These are phyloP conservation scores for Trypanosoma rangeli DNA, from an alignment of 208 protist genomes.

Conservation along the genomic window DNA sequence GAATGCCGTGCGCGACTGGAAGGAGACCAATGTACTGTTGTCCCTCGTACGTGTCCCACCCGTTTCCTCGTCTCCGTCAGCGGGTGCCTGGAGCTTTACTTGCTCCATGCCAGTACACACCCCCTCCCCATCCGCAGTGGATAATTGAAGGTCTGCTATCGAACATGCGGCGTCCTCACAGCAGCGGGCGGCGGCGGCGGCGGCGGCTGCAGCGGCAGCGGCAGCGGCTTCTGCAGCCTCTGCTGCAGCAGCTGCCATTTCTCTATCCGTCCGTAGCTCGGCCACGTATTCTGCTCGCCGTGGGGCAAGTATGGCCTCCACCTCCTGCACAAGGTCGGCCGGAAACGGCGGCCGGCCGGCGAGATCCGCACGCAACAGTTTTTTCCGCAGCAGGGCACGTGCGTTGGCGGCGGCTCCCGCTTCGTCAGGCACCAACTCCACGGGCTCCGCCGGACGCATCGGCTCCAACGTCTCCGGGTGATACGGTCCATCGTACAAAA, in stretches of 20 bases:
- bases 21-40: neutral
- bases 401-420: constrained; percentile 20
- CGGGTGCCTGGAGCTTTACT: neutral
- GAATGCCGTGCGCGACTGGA: neutral
- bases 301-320: constrained; percentile 30
- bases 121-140: neutral
- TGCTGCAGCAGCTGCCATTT: neutral
- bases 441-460: constrained; percentile 2
- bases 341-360: constrained; percentile 37
- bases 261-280: constrained; percentile 23
- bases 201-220: neutral
- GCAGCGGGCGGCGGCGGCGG: neutral
- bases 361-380: constrained; percentile 31
- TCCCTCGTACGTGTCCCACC: neutral
- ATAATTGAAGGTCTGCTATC: neutral
- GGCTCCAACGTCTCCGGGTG: constrained; percentile 33
- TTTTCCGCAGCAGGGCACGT: constrained; percentile 26
- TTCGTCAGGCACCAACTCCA: constrained; percentile 15
- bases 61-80: neutral
- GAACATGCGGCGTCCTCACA: constrained; percentile 7
- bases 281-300: constrained; percentile 33
- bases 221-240: neutral
- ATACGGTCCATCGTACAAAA: constrained; percentile 42
- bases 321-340: constrained; percentile 25
- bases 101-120: neutral